Evolutionary conservation across 2,329 filamentous ascomycete species (phyloP), one percentile per base, ranked within the genome.

Genomic region (Calonectria ilicicola): DNA sequence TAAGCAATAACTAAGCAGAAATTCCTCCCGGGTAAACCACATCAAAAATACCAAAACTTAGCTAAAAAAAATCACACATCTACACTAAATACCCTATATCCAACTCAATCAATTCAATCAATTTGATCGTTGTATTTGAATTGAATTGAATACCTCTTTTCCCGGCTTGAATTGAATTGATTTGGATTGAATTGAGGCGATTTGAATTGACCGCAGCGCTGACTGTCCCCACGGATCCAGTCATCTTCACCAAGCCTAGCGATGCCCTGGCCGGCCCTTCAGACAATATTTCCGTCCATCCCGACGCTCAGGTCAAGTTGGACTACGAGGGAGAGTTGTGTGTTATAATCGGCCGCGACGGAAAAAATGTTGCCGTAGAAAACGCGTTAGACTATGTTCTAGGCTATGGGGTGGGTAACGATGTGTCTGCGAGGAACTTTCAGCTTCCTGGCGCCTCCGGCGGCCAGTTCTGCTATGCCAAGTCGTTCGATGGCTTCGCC

Each of bases 401-500:
- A 8, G 46, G 63, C 3, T 67, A 67, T 23, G 62, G 51, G 5
- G 27, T 47, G 14, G 65, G 65, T 2, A 67, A 67, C 19, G 65
- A 67, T n/a, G 38, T 67, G 2, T 60, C 65, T 2, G 46, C 38
- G 19, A 42, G 65, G 8, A 47, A 49, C 10, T 67, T 46, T 26
- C 65, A 67, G 21, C 21, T 49, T 15, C 65, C 65, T 2, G 40
- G 49, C 21, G 27, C 29, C 5, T 58, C 49, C 6, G 65, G 65
- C 0, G 42, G 42, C 14, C 65, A 67, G 19, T 58, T 47, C n/a
- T 46, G 40, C n/a, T 49, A 29, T 14, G 51, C 51, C 27, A 67
- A 67, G 23, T 56, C 65, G 7, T 67, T 67, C 49, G 65, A 67
- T 27, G 58, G 58, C 2, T 65, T 65, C 42, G 63, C 63, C 6